Percentiles rank a stretch among this genome's conserved stretches.
phyloP scores from a whole-genome alignment of 768 basidiomycete species.

The Pulveroboletus sp. region DNA sequence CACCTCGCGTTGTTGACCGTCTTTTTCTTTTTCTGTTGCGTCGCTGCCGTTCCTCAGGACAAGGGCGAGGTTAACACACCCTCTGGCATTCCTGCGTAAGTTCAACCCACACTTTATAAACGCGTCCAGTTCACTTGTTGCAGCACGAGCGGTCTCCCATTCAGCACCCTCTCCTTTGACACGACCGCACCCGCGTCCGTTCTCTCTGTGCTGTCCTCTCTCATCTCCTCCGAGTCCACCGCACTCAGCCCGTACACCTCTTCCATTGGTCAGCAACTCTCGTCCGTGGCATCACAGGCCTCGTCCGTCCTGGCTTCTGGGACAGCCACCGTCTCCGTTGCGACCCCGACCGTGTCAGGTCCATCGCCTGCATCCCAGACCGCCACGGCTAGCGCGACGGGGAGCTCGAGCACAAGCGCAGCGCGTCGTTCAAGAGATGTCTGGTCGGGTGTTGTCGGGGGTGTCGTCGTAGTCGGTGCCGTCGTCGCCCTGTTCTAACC shows the following conservation, averaged over 20 bases:
- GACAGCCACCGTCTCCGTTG: neutral
- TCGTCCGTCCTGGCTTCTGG: neutral
- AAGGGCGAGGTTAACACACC: slow-evolving; percentile 1
- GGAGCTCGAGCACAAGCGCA: slow-evolving; percentile 7
- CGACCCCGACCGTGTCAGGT: neutral
- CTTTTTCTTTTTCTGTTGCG: slow-evolving; percentile 4
- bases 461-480: slow-evolving; percentile 2
- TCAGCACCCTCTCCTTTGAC: slow-evolving; percentile 19
- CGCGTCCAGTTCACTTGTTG: neutral
- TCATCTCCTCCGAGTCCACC: slow-evolving; percentile 27
- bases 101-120: neutral
- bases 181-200: slow-evolving; percentile 19
- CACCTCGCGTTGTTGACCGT: neutral
- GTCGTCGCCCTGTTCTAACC: slow-evolving; percentile 3
- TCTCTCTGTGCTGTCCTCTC: slow-evolving; percentile 21
- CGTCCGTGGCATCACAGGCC: too few species aligned
- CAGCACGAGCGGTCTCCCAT: slow-evolving; percentile 22
- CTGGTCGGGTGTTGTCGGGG: neutral
- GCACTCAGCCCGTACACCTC: slow-evolving; percentile 8
- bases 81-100: slow-evolving; percentile 23
- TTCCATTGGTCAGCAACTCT: neutral
- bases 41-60: slow-evolving; percentile 13
- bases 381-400: neutral
- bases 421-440: neutral
- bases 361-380: neutral